Evolutionary conservation across 2,329 filamentous ascomycete genomes (phyloP).

Genomic region (Alternaria incomplexa): DNA sequence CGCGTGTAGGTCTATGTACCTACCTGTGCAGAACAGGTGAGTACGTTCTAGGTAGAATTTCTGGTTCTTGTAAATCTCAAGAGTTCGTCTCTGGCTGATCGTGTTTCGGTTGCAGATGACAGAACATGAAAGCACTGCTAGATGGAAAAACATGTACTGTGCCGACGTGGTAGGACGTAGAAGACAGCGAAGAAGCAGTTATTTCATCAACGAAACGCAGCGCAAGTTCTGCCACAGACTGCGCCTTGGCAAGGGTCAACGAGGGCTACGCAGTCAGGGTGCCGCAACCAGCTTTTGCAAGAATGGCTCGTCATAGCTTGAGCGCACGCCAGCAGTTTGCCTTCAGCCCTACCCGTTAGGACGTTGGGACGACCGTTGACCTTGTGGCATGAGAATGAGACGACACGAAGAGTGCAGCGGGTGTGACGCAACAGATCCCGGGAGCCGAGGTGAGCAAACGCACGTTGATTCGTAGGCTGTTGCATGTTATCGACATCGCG

Average conservation of each 20-base stretch:
- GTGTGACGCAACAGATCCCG: neutral
- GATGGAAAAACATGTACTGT: neutral
- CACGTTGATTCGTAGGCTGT: neutral
- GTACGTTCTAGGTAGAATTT: neutral
- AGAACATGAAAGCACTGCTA: neutral
- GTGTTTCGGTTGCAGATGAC: neutral
- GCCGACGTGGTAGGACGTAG: neutral
- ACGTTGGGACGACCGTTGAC: neutral
- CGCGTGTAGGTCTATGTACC: neutral
- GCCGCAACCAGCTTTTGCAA: neutral
- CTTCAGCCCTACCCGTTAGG: conserved; percentile 6
- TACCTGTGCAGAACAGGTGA: neutral
- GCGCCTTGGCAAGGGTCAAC: neutral
- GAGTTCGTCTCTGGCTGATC: neutral
- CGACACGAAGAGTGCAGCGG: neutral
- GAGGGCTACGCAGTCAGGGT: neutral
- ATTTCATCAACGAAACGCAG: neutral
- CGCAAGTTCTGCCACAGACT: neutral
- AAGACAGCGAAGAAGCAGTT: neutral
- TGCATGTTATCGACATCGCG: neutral
- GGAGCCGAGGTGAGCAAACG: neutral
- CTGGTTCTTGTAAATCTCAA: neutral
- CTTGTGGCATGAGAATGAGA: neutral
- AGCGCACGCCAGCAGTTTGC: neutral
- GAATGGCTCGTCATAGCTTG: neutral